Evolutionary conservation across 2,329 filamentous ascomycete genomes (phyloP).

Genomic region (Drechmeria coniospora): DNA sequence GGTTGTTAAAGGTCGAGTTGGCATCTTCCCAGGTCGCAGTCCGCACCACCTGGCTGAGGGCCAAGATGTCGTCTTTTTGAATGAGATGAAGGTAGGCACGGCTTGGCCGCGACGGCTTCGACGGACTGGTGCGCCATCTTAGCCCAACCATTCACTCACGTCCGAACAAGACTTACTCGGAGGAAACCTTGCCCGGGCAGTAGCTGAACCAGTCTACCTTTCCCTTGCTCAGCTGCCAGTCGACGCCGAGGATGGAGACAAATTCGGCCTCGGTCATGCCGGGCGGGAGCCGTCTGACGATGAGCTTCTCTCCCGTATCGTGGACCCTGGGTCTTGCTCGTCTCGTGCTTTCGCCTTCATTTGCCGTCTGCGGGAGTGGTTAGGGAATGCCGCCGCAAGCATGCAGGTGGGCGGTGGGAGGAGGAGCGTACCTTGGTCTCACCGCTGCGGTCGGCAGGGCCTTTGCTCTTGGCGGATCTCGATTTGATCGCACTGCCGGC

Average conservation of each 20-base stretch:
- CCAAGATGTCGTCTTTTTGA: conserved; percentile 50
- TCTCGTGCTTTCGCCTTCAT: conserved; percentile 14
- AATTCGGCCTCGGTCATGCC: conserved; percentile 73
- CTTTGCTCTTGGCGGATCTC: conserved; percentile 5
- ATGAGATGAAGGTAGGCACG: conserved; percentile 71
- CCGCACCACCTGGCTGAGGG: conserved; percentile 57
- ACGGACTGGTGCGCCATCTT: conserved; percentile 36
- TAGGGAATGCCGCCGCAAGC: neutral
- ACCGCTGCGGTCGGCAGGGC: conserved; percentile 12
- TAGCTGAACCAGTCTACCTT: conserved; percentile 75
- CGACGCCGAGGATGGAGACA: conserved; percentile 51
- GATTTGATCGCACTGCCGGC: neutral
- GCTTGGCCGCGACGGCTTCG: conserved; percentile 69
- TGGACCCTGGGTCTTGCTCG: conserved; percentile 15
- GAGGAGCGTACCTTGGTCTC: conserved; percentile 14
- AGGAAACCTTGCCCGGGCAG: conserved; percentile 54
- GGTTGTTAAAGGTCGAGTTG: conserved; percentile 56
- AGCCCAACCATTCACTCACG: conserved; percentile 2
- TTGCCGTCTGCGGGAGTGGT: conserved; percentile 5
- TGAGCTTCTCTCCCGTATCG: conserved; percentile 57
- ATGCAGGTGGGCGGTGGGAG: neutral
- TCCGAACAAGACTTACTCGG: conserved; percentile 46
- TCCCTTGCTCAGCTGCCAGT: conserved; percentile 68
- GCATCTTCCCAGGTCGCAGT: conserved; percentile 63
- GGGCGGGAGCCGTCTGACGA: conserved; percentile 73